Conservation (phyloP, 148 eudicot genomes). For the Vaccinium vitisidaea region DNA sequence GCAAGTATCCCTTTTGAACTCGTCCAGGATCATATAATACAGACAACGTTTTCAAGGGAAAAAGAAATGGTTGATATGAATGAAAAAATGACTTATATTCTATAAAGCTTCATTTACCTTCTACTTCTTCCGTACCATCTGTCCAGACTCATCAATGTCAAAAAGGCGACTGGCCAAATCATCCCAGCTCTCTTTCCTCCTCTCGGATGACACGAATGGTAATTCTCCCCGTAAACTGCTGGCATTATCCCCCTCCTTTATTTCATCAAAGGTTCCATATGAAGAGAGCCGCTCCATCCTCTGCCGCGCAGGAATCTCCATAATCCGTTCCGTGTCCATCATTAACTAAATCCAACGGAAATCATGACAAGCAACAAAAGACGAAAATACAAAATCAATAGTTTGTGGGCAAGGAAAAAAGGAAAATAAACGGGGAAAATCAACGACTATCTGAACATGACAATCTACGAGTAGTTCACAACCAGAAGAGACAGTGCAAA, state of each 20-base stretch:
- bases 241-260: slow-evolving; percentile 32
- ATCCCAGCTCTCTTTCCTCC: slow-evolving; percentile 61
- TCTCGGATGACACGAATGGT: slow-evolving; percentile 31
- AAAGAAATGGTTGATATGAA: neutral
- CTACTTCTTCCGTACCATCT: slow-evolving; percentile 38
- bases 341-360: slow-evolving; percentile 39
- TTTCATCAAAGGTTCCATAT: slow-evolving; percentile 72
- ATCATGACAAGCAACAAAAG: neutral
- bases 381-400: neutral
- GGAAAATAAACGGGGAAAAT: neutral
- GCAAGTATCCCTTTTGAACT: neutral
- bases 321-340: slow-evolving; percentile 62
- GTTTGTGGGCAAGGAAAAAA: neutral
- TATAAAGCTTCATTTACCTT: slow-evolving; percentile 1
- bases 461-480: neutral
- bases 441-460: neutral
- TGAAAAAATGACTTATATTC: slow-evolving; percentile 3
- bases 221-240: slow-evolving; percentile 29
- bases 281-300: slow-evolving; percentile 72
- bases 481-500: neutral
- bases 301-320: slow-evolving; percentile 72
- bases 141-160: slow-evolving; percentile 61
- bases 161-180: slow-evolving; percentile 50
- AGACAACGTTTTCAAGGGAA: neutral
- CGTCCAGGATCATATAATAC: neutral